A percentile compares a stretch with the other conserved stretches of the same genome.
These are phyloP conservation scores for Paraphoma sp. DNA, from an alignment of 2,329 filamentous ascomycete species.

Conservation along the genomic window DNA sequence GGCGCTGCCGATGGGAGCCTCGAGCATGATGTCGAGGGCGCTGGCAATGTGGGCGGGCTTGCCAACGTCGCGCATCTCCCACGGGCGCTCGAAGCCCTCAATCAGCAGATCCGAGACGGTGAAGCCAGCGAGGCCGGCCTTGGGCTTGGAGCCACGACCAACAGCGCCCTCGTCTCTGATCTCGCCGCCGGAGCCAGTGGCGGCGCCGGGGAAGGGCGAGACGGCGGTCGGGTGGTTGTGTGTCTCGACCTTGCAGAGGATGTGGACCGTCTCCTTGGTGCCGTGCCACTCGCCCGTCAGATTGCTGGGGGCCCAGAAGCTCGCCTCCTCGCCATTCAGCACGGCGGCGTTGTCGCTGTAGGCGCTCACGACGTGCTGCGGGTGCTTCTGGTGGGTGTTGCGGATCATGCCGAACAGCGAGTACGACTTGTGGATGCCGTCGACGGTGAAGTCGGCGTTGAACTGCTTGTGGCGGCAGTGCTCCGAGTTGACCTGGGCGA, in stretches of 20 bases:
- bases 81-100: conserved; percentile 80
- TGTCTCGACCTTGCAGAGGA: conserved; percentile 93
- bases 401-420: conserved; percentile 96
- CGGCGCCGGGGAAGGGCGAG: conserved; percentile 89
- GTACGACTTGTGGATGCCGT: conserved; percentile 78
- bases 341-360: conserved; percentile 99
- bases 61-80: conserved; percentile 84
- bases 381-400: conserved; percentile 83
- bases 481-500: conserved; percentile 98
- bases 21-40: conserved; percentile 95
- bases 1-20: conserved; percentile 93
- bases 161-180: conserved; percentile 96
- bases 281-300: conserved; percentile 86
- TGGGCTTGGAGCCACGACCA: conserved; percentile 88
- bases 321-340: conserved; percentile 72
- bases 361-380: conserved; percentile 86
- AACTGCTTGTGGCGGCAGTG: conserved; percentile 91
- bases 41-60: conserved; percentile 92
- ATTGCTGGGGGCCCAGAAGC: conserved; percentile 87
- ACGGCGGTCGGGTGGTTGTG: conserved; percentile 98
- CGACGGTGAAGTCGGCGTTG: conserved; percentile 95
- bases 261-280: conserved; percentile 84
- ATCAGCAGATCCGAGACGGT: conserved; percentile 95
- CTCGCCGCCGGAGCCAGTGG: conserved; percentile 93
- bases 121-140: conserved; percentile 90